phyloP scores from a whole-genome alignment of 1,139 yeast genomes.

The Meyerozyma athensensis region DNA sequence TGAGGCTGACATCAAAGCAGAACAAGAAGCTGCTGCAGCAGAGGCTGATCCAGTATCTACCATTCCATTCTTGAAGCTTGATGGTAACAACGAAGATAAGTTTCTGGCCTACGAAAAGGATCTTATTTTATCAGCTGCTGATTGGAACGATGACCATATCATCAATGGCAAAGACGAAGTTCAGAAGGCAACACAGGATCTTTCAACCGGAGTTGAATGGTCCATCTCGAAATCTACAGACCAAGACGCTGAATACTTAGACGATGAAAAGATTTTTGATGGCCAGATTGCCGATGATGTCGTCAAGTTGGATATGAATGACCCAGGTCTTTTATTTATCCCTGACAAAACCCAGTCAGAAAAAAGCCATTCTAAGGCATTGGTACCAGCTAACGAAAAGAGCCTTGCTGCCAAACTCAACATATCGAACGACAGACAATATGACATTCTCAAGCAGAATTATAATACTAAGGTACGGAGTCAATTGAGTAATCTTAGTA shows the following conservation, averaged over 20 bases:
- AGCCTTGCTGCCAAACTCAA: conserved; percentile 57
- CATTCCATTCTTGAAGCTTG: conserved; percentile 33
- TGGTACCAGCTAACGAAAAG: conserved; percentile 48
- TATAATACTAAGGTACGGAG: conserved; percentile 91
- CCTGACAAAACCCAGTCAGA: conserved; percentile 29
- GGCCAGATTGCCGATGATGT: conserved; percentile 52
- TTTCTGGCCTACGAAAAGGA: conserved; percentile 49
- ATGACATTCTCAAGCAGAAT: conserved; percentile 76
- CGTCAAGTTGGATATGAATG: conserved; percentile 77
- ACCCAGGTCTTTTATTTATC: conserved; percentile 69
- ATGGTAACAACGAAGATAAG: conserved; percentile 34
- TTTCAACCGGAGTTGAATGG: neutral
- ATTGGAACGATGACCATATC: conserved; percentile 75
- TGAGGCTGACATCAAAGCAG: conserved; percentile 28
- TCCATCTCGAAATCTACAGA: neutral
- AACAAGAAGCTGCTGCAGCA: conserved; percentile 22
- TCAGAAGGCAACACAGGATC: neutral
- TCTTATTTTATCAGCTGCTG: conserved; percentile 67
- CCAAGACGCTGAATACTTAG: conserved; percentile 15
- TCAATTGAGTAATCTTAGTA: conserved; percentile 83
- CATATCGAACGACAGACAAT: conserved; percentile 83
- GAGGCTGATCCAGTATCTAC: conserved; percentile 18
- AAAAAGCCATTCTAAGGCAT: conserved; percentile 23
- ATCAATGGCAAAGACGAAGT: conserved; percentile 43
- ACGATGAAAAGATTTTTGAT: conserved; percentile 75